Base-by-base conservation (phyloP, 2,329 filamentous ascomycete species). In the Cladophialophora immunda region DNA sequence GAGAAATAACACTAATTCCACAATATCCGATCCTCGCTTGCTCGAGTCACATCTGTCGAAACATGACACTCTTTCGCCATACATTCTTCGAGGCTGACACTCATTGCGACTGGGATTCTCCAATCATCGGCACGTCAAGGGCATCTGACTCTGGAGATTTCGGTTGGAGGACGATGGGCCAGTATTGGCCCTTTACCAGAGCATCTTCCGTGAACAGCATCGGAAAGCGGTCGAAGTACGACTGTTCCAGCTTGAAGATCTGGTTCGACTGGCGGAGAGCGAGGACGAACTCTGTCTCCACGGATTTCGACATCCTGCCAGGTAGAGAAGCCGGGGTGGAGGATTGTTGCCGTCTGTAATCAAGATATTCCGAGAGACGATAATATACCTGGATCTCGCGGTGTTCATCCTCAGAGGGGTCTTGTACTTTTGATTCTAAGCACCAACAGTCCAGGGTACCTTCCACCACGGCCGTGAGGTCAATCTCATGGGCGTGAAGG, bases 271-370 rank as follows among this genome's bases (percentile, higher is more conserved):
- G 19, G 4, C 38, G 36, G 15, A 60, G 27, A 60, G 57, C 57
- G n/a, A 60, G 57, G 34, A 60, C 27, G 50, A 60, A 60, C 25
- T 60, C 27, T 50, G 57, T 52, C 30, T 60, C 57, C 3, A 60
- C 36, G 45, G 57, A 45, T 47, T 60, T 50, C 36, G 57, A 50
- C 41, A 60, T 60, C 34, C 25, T 25, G n/a, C 19, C 25, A 32
- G 29, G 34, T 38, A 58, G 27, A 13, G 38, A 22, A 45, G 36
- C n/a, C n/a, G n/a, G n/a, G n/a, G n/a, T n/a, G n/a, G n/a, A n/a
- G n/a, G n/a, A n/a, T n/a, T n/a, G n/a, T n/a, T n/a, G n/a, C n/a
- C n/a, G n/a, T n/a, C n/a, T n/a, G n/a, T n/a, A n/a, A n/a, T n/a
- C n/a, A n/a, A n/a, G n/a, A 60, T 50, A 60, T 25, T 60, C 57